Percentiles rank a stretch among this genome's conserved stretches.
These are phyloP conservation scores for Saururus chinensis DNA, from an alignment of 164 flowering plant genomes.

Conservation along the genomic window DNA sequence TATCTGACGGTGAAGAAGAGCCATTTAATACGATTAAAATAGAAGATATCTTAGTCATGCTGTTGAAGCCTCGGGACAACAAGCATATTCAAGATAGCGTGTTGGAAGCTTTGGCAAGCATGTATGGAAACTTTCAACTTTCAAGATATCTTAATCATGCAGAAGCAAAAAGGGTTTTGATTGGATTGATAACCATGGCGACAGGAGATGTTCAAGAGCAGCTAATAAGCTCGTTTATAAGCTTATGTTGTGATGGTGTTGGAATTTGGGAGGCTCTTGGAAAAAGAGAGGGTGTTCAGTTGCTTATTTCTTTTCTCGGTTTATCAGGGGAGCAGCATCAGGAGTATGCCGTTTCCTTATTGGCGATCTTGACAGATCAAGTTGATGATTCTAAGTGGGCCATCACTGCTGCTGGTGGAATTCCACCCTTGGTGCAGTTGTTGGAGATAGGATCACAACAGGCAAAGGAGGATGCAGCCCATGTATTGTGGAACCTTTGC, in stretches of 20 bases:
- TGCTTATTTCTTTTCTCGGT: slow-evolving; percentile 74
- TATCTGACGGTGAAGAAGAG: slow-evolving; percentile 27
- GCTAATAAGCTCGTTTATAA: slow-evolving; percentile 50
- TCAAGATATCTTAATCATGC: slow-evolving; percentile 51
- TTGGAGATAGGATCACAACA: slow-evolving; percentile 71
- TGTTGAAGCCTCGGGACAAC: slow-evolving; percentile 69
- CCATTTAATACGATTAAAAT: slow-evolving; percentile 43
- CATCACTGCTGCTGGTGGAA: slow-evolving; percentile 96
- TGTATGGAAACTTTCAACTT: slow-evolving; percentile 56
- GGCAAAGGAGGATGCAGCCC: slow-evolving; percentile 73
- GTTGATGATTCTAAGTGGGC: slow-evolving; percentile 97
- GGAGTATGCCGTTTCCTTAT: slow-evolving; percentile 64
- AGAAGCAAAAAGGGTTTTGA: slow-evolving; percentile 66
- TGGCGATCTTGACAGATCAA: slow-evolving; percentile 67
- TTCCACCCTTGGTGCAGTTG: slow-evolving; percentile 83
- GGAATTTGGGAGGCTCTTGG: slow-evolving; percentile 74
- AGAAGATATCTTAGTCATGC: slow-evolving; percentile 46
- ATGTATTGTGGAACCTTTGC: slow-evolving; percentile 63
- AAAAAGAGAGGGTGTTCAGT: slow-evolving; percentile 79
- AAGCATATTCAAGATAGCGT: slow-evolving; percentile 74
- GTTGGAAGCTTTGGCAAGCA: slow-evolving; percentile 86
- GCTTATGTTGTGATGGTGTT: slow-evolving; percentile 45
- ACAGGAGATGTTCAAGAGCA: slow-evolving; percentile 61
- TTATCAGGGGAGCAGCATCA: slow-evolving; percentile 88
- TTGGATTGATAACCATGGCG: slow-evolving; percentile 73